phyloP scores from a whole-genome alignment of 192 early-diverging fungal species.

The Diversispora epigaea region DNA sequence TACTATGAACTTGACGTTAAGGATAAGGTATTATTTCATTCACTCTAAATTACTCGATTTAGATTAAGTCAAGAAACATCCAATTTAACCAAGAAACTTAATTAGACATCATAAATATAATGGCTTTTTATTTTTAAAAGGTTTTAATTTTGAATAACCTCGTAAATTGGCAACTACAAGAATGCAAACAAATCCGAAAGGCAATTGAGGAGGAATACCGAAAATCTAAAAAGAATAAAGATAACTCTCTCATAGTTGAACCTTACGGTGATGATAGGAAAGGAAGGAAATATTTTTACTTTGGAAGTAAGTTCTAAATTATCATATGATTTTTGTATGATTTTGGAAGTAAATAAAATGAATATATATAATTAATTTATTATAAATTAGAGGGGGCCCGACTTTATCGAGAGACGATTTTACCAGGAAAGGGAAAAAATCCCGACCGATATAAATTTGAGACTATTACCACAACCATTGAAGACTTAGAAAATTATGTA shows the following conservation, averaged over 20 bases:
- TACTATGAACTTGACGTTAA: conserved; percentile 25
- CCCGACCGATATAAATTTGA: background rate
- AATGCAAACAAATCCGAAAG: conserved; percentile 1
- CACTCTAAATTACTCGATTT: too few species aligned
- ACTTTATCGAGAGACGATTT: conserved; percentile 16
- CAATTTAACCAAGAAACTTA: too few species aligned
- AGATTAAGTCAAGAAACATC: too few species aligned
- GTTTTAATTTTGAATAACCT: conserved; percentile 21
- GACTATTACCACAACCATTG: conserved; percentile 12
- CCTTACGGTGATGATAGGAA: conserved; percentile 8
- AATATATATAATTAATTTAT: background rate
- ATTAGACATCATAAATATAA: background rate
- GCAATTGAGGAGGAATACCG: conserved; percentile 15
- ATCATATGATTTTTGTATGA: too few species aligned
- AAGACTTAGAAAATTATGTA: conserved; percentile 12
- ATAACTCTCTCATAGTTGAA: conserved; percentile 1
- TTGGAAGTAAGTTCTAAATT: conserved; percentile 15
- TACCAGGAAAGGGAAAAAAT: background rate
- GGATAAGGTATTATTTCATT: conserved; percentile 4
- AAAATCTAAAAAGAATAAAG: conserved; percentile 13
- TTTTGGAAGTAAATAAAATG: background rate
- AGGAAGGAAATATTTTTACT: conserved; percentile 20
- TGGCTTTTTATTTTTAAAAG: background rate
- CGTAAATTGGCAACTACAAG: conserved; percentile 27
- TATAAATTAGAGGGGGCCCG: background rate